Base-by-base conservation (phyloP, 371 early-diverging fungal genomes). In the Thermomucor indicae-seudaticae region DNA sequence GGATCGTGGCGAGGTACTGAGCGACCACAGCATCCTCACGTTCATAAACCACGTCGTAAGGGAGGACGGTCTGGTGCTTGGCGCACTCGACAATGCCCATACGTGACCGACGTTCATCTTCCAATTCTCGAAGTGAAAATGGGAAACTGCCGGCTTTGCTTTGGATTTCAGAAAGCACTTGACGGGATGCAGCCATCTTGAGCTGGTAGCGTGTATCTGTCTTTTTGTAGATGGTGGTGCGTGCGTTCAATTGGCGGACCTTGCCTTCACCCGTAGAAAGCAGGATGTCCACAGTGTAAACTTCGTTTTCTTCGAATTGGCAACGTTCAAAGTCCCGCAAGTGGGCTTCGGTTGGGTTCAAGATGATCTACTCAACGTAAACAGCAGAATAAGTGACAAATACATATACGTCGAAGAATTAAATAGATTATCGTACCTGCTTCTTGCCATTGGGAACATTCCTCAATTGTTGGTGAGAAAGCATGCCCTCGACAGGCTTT, bases 181-280 rank as follows among this genome's bases (percentile, higher is more conserved):
- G 69, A 57, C 92, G 90, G 31, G 93, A 86, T 28, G 95, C 69
- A 25, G 89, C 77, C 84, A 94, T 87, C 84, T 95, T 95, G 66
- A 95, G 83, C 59, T 78, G 76, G 79, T 93, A 95, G 53, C 76
- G 85, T 64, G 78, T 80, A 55, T 78, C 83, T 32, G 91, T 92
- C 78, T 92, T 90, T 78, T 88, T 90, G 90, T 83, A 97, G 63
- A 97, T 77, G 53, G 92, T 94, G 60, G 95, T 93, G 66, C 96
- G 90, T 34, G 74, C 68, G 45, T 84, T 78, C 43, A 78, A 60
- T 51, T 78, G 72, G 64, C 84, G 83, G 64, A 80, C 75, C 75
- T 92, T 93, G 52, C 96, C 97, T 37, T 92, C 92, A 46, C 93
- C 94, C 32, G 85, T 79, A 17, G 94, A 90, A 57, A 93, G 70